Evolutionary conservation across 305 asterid genomes (phyloP).

Genomic region (Fraxinus dipetala): DNA sequence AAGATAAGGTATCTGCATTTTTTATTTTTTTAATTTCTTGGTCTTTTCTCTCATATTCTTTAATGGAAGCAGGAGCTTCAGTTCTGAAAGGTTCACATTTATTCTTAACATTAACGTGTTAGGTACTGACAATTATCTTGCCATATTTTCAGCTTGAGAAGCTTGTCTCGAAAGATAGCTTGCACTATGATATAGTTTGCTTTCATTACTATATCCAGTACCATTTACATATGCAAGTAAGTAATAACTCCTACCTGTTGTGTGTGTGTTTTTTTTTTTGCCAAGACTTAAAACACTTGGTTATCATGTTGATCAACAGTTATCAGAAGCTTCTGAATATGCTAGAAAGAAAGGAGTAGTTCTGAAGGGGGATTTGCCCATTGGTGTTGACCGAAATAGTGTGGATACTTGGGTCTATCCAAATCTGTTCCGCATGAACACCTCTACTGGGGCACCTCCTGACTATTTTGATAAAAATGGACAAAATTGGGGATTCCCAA

Average conservation of each 20-base stretch:
- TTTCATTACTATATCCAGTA: slow-evolving; percentile 90
- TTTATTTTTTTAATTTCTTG: background rate
- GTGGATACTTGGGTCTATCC: slow-evolving; percentile 99
- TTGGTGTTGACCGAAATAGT: slow-evolving; percentile 92
- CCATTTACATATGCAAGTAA: slow-evolving; percentile 81
- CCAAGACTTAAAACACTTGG: slow-evolving; percentile 15
- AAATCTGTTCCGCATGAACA: slow-evolving; percentile 87
- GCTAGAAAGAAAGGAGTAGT: slow-evolving; percentile 80
- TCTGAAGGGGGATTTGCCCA: slow-evolving; percentile 95
- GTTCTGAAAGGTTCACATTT: slow-evolving; percentile 16
- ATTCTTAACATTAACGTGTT: slow-evolving; percentile 4
- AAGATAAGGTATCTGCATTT: slow-evolving; percentile 52
- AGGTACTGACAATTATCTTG: slow-evolving; percentile 20
- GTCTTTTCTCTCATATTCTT: slow-evolving; percentile 4
- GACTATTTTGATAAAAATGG: slow-evolving; percentile 99
- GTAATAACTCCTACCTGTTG: slow-evolving; percentile 24
- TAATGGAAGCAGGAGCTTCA: slow-evolving; percentile 2
- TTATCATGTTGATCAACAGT: slow-evolving; percentile 41
- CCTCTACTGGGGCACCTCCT: slow-evolving; percentile 99
- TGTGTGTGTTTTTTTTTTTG: background rate
- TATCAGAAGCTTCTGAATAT: slow-evolving; percentile 89
- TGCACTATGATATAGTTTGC: slow-evolving; percentile 65
- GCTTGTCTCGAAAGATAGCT: slow-evolving; percentile 66
- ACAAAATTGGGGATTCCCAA: slow-evolving; percentile 99
- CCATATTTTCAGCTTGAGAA: slow-evolving; percentile 81